Evolutionary conservation across 2,329 filamentous ascomycete genomes (phyloP).

Genomic region (Fusarium phyllophilum): DNA sequence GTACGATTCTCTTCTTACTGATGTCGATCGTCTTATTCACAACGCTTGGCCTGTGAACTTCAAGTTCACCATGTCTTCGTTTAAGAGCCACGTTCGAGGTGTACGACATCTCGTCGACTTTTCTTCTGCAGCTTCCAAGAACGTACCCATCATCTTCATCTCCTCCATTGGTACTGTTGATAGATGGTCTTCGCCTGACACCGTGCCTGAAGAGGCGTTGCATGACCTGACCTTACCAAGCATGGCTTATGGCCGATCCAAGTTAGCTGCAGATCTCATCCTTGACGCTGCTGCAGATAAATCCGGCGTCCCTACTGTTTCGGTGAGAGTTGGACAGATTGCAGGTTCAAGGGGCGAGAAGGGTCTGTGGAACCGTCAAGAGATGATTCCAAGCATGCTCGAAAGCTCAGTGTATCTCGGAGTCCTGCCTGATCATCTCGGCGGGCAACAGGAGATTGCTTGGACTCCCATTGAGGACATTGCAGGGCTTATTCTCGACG

Average conservation of each 20-base stretch:
- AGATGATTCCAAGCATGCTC: conserved; percentile 4
- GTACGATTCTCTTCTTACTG: background rate
- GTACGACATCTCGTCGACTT: background rate
- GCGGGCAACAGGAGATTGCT: background rate
- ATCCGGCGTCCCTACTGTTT: rapidly evolving
- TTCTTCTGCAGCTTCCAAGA: background rate
- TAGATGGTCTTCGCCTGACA: background rate
- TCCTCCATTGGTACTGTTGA: background rate
- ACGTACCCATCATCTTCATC: background rate
- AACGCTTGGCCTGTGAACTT: conserved; percentile 21
- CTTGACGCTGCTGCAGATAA: background rate
- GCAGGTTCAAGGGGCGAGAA: background rate
- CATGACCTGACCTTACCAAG: background rate
- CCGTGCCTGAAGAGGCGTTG: background rate
- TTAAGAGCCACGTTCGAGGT: background rate
- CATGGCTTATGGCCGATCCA: background rate
- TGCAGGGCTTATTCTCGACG: background rate
- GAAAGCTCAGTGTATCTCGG: conserved; percentile 7
- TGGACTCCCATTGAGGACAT: conserved; percentile 2
- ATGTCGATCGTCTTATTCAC: background rate
- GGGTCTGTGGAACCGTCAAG: conserved; percentile 7
- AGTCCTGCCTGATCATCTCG: background rate
- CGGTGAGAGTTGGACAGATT: background rate
- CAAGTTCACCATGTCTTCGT: conserved; percentile 6
- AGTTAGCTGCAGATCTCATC: background rate